Evolutionary conservation across 306 rosid genomes (phyloP).

Genomic region (Trifolium dubium): DNA sequence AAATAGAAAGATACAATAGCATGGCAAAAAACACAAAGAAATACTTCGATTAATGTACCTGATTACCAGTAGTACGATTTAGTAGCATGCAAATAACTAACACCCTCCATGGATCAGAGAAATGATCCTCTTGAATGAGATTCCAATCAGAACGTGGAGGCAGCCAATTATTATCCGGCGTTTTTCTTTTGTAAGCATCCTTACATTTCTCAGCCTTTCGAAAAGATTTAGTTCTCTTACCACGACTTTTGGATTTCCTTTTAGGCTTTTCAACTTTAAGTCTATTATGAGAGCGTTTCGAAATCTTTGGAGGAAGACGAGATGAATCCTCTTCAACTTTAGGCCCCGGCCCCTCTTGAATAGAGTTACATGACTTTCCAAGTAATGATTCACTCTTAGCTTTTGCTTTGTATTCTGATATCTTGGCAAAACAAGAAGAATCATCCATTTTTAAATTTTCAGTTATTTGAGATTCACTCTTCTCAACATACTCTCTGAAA

Average conservation of each 20-base stretch:
- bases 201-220: conserved; percentile 43
- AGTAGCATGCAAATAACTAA: conserved; percentile 74
- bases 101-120: conserved; percentile 79
- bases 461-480: not conserved
- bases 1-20: not conserved
- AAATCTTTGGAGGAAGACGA: too few relatives aligned
- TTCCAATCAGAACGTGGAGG: conserved; percentile 60
- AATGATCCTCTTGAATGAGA: conserved; percentile 75
- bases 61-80: conserved; percentile 58
- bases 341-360: too few relatives aligned
- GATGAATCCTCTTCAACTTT: not conserved
- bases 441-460: too few relatives aligned
- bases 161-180: conserved; percentile 60
- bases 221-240: conserved; percentile 33
- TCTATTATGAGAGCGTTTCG: too few relatives aligned
- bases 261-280: not conserved
- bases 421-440: too few relatives aligned
- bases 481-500: not conserved
- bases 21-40: not conserved
- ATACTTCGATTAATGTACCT: conserved; percentile 49
- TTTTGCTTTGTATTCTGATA: too few relatives aligned
- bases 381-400: not conserved
- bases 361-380: too few relatives aligned
- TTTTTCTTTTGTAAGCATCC: conserved; percentile 63
- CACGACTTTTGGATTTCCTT: not conserved